Evolutionary conservation across 129 eudicot species (phyloP), one percentile per base, ranked within the genome.

Genomic region (Flaveria bidentis): DNA sequence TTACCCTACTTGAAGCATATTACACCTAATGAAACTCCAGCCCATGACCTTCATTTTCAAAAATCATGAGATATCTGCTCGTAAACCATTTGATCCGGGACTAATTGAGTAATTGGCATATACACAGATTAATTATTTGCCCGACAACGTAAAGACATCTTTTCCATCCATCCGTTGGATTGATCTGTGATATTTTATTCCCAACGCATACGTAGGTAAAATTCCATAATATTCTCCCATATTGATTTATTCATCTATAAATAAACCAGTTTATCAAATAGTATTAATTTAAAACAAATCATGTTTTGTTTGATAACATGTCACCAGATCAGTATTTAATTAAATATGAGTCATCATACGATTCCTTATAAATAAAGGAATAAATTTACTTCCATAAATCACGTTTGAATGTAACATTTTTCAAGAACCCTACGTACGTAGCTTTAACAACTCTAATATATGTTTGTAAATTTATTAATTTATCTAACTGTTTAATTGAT

Each of bases 131-230:
- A 28, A 46, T 72, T 25, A 52, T 72, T 65, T 56, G 60, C 75
- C 88, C 90, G 93, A 86, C 90, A 85, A 86, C 65, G 67, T 79
- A 82, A 80, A 73, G 90, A 85, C 93, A 86, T 81, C 81, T 44
- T 72, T 28, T 57, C 76, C 76, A 76, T 53, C 78, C 76, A 84
- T 76, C 82, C 74, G 58, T 66, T 78, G 73, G 75, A 62, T 74
- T 52, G 76, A 85, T 85, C 33, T 75, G 78, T 51, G 46, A 49
- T 71, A 45, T 72, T 69, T 79, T 63, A 72, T 72, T 72, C 74
- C 74, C 61, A 72, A 73, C 50, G 52, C 50, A 79, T 15, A 72
- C 61, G 74, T 52, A 51, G 58, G 73, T 65, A 42, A 52, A 79
- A 73, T 73, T 79, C 78, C 74, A 72, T 72, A 72, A 72, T 79